Evolutionary conservation across 2,329 filamentous ascomycete species (phyloP).

Genomic region (Aspergillus oerlinghausenensis): DNA sequence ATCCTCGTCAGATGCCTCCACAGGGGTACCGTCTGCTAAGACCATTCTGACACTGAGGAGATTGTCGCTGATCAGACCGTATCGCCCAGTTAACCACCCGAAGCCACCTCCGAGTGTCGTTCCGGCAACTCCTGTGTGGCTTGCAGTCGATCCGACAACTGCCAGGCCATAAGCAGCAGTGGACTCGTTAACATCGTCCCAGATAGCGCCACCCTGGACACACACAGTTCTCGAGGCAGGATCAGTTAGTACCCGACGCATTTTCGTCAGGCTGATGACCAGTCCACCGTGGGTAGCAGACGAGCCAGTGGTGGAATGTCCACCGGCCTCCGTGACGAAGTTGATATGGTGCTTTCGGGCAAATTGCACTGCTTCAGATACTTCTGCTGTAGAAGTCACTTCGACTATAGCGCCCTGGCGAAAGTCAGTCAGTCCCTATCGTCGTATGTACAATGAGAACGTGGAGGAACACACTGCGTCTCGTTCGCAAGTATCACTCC

Average conservation of each 20-base stretch:
- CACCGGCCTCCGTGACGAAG: background rate
- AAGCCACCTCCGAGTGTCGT: slow-evolving; percentile 56
- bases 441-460: background rate
- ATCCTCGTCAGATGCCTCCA: slow-evolving; percentile 35
- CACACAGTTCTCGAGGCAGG: background rate
- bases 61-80: slow-evolving; percentile 52
- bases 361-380: background rate
- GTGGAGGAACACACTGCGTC: slow-evolving; percentile 4
- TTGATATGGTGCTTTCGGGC: background rate
- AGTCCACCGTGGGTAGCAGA: slow-evolving; percentile 1
- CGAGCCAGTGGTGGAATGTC: background rate
- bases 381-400: slow-evolving; percentile 6
- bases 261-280: background rate
- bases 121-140: slow-evolving; percentile 57
- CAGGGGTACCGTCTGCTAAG: slow-evolving; percentile 32
- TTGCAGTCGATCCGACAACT: slow-evolving; percentile 57
- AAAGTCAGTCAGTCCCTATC: background rate
- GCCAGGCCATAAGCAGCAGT: slow-evolving; percentile 50
- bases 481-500: slow-evolving; percentile 11
- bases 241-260: background rate
- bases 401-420: slow-evolving; percentile 12
- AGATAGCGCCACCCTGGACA: slow-evolving; percentile 1
- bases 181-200: slow-evolving; percentile 48
- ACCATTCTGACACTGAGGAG: slow-evolving; percentile 37
- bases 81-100: slow-evolving; percentile 49